Evolutionary conservation across 257 asterid genomes (phyloP), one percentile per base, ranked within the genome.

Genomic region (Penstemon barbatus): DNA sequence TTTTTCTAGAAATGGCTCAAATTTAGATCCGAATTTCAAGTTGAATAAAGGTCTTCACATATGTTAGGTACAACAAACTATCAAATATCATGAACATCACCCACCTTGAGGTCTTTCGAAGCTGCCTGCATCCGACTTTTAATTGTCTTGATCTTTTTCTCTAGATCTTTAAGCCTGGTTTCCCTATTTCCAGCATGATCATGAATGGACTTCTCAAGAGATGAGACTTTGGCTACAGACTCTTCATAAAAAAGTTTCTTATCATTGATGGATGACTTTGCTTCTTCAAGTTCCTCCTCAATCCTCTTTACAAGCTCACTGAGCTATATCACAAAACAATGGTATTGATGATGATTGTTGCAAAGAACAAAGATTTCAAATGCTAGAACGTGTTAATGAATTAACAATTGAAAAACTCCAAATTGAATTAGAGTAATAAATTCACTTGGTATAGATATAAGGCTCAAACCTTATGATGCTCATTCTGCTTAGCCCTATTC

Each of bases 401-500:
- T 58, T 54, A 46, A 66, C 49, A 68, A 53, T 63, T 72, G 25
- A 66, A 74, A 73, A 57, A 38, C 6, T 9, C 9, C 36, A 42
- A 51, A 61, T n/a, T 65, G 61, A 67, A 53, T 33, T 19, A 33
- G 33, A 41, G 51, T 33, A 71, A 43, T 38, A 61, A 53, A 52
- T 69, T 74, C 65, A 25, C 11, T 44, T 54, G 42, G 63, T 57
- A 70, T 45, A 54, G 43, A 62, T 10, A 48, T 37, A 68, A 74
- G 65, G 63, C 25, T 37, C 79, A 75, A 7, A 94, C 99, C 99
- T 94, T 92, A 77, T 94, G 97, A 81, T 94, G 97, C 86, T 91
- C 99, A 70, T 88, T 89, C 72, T 94, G 97, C 83, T 86, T 87
- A 12, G 96, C 97, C 83, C 97, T 83, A 78, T 75, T 84, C 84